A percentile compares a stretch with the other conserved stretches of the same genome.
phyloP scores from a whole-genome alignment of 2,329 filamentous ascomycete genomes.

The Zymoseptoria ardabiliae region DNA sequence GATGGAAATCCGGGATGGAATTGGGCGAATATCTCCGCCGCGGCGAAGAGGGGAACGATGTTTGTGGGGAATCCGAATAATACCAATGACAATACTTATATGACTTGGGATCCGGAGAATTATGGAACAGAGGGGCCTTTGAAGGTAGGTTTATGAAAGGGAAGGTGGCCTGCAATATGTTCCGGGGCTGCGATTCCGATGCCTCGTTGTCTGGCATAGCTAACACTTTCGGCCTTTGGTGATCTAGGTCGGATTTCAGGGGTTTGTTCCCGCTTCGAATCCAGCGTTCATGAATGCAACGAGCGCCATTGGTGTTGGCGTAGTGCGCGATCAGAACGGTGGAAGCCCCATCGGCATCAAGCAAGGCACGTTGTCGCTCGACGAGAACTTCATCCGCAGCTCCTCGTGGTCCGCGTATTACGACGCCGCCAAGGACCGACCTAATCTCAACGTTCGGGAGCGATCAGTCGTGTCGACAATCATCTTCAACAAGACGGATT shows the following conservation, averaged over 20 bases:
- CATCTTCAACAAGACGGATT: slow-evolving; percentile 9
- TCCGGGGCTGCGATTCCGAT: too few species aligned
- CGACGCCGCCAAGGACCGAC: slow-evolving; percentile 5
- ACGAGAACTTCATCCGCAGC: slow-evolving; percentile 11
- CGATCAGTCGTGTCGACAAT: slow-evolving; percentile 9
- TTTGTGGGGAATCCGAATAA: slow-evolving; percentile 13
- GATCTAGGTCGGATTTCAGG: slow-evolving; percentile 6
- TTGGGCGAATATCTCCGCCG: neutral
- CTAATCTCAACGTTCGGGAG: slow-evolving; percentile 9
- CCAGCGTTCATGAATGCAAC: slow-evolving; percentile 13
- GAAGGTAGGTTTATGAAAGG: slow-evolving; percentile 3
- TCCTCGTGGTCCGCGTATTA: slow-evolving; percentile 12
- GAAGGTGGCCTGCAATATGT: too few species aligned
- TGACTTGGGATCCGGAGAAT: slow-evolving; percentile 12
- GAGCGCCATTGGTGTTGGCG: slow-evolving; percentile 7
- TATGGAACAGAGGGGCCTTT: slow-evolving; percentile 13
- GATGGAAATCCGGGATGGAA: slow-evolving; percentile 13
- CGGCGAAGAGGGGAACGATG: slow-evolving; percentile 4
- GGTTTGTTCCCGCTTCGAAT: slow-evolving; percentile 7
- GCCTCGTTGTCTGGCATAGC: too few species aligned
- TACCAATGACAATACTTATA: slow-evolving; percentile 13
- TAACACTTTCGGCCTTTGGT: too few species aligned
- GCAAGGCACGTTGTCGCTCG: slow-evolving; percentile 11
- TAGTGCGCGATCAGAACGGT: slow-evolving; percentile 4
- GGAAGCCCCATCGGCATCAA: slow-evolving; percentile 10